phyloP scores from a whole-genome alignment of 2,329 filamentous ascomycete genomes.

The Lasiodiplodia hormozganensis region DNA sequence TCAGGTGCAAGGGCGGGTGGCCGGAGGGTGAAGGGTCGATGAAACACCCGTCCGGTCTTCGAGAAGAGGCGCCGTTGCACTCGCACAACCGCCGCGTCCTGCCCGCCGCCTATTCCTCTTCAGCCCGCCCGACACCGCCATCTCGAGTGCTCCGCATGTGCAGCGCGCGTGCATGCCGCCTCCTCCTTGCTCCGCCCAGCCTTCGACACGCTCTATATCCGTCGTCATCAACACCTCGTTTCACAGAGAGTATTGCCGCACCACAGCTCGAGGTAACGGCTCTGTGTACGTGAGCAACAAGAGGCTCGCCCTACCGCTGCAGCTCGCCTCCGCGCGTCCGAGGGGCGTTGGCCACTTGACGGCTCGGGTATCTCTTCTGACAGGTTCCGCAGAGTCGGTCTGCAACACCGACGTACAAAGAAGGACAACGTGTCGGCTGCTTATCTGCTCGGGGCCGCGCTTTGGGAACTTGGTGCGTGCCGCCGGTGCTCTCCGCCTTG shows the following conservation, averaged over 20 bases:
- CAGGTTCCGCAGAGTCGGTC: conserved; percentile 22
- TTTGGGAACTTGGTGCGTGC: background rate
- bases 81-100: conserved; percentile 14
- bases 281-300: conserved; percentile 2
- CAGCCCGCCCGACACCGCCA: conserved; percentile 13
- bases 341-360: background rate
- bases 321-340: conserved; percentile 4
- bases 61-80: conserved; percentile 14
- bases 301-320: background rate
- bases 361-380: background rate
- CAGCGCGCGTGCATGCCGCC: conserved; percentile 5
- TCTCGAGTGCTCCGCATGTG: background rate
- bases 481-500: background rate
- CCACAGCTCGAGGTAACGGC: background rate
- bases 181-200: conserved; percentile 1
- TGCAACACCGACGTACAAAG: conserved; percentile 16
- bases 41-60: conserved; percentile 5
- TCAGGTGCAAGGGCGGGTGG: background rate
- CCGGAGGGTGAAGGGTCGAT: background rate
- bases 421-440: conserved; percentile 17
- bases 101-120: background rate
- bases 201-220: conserved; percentile 8
- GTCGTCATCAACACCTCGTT: conserved; percentile 14
- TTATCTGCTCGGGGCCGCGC: conserved; percentile 18
- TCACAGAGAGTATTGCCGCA: background rate